Evolutionary conservation across 2,329 filamentous ascomycete species (phyloP).

Genomic region (Epichloe uncinata): DNA sequence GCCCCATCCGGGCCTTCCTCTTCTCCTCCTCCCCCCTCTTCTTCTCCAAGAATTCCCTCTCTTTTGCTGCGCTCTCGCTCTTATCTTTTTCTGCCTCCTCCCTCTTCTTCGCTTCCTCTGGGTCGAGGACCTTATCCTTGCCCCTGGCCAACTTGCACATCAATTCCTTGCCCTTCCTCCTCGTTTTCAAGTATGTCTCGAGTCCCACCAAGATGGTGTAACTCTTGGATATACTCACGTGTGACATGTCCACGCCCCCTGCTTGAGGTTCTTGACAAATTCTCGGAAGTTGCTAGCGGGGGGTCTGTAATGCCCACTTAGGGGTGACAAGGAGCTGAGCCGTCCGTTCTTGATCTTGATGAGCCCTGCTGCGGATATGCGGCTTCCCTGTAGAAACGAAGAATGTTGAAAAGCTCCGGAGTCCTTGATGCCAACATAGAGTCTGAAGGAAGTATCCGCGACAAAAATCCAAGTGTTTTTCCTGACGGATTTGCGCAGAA

Average conservation of each 20-base stretch:
- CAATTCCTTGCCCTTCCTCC: slow-evolving; percentile 46
- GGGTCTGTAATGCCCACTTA: slow-evolving; percentile 78
- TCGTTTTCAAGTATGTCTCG: slow-evolving; percentile 63
- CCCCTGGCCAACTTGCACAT: slow-evolving; percentile 35
- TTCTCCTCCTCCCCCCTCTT: slow-evolving; percentile 19
- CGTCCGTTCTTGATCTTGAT: slow-evolving; percentile 77
- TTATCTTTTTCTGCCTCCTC: slow-evolving; percentile 48
- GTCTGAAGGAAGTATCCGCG: slow-evolving; percentile 67
- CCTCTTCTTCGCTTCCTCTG: slow-evolving; percentile 41
- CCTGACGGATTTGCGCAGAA: slow-evolving; percentile 65
- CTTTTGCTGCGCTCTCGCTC: slow-evolving; percentile 43
- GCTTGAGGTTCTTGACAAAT: slow-evolving; percentile 61
- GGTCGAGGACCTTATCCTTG: slow-evolving; percentile 47
- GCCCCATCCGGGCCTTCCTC: slow-evolving; percentile 25
- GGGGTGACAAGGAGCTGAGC: slow-evolving; percentile 56
- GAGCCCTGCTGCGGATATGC: slow-evolving; percentile 70
- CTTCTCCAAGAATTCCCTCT: slow-evolving; percentile 30
- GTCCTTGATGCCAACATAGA: slow-evolving; percentile 85
- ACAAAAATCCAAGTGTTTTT: slow-evolving; percentile 94
- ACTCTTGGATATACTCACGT: slow-evolving; percentile 64
- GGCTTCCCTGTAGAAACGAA: slow-evolving; percentile 71
- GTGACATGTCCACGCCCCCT: slow-evolving; percentile 65
- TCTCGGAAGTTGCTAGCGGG: slow-evolving; percentile 71
- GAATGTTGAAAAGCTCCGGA: slow-evolving; percentile 83
- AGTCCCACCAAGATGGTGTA: slow-evolving; percentile 75